phyloP scores from a whole-genome alignment of 2,329 filamentous ascomycete species.

The Cordyceps cateniannulata region DNA sequence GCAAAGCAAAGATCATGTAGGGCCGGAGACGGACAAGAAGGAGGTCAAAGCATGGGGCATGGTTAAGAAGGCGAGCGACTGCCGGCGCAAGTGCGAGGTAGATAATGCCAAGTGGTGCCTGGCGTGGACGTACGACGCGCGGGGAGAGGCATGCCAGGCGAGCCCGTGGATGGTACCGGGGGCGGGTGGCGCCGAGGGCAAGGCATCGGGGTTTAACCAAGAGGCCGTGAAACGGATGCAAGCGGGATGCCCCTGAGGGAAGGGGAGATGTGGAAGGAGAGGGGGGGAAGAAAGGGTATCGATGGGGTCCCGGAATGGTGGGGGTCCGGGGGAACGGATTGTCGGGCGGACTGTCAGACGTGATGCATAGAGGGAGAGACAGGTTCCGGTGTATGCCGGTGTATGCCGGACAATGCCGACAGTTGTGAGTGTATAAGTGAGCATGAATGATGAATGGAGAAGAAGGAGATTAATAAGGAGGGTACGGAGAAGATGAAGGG shows the following conservation, averaged over 20 bases:
- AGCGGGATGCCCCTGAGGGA: conserved; percentile 17
- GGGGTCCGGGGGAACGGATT: too few relatives aligned
- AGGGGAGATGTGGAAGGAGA: background rate
- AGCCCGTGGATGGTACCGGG: conserved; percentile 47
- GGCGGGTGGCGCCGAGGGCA: conserved; percentile 18
- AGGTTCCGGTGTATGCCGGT: too few relatives aligned
- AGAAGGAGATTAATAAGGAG: background rate
- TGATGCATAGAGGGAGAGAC: background rate
- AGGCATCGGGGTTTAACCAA: conserved; percentile 29
- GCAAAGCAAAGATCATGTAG: conserved; percentile 43
- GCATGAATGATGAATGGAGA: background rate
- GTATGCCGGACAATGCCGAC: too few relatives aligned
- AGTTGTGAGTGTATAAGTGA: background rate
- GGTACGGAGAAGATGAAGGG: background rate
- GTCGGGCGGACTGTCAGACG: too few relatives aligned
- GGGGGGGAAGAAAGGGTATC: too few relatives aligned
- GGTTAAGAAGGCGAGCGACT: conserved; percentile 34
- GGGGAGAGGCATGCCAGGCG: conserved; percentile 33
- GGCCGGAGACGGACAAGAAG: conserved; percentile 39
- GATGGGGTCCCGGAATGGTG: too few relatives aligned
- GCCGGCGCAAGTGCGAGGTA: conserved; percentile 35
- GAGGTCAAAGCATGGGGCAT: conserved; percentile 30
- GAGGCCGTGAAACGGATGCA: conserved; percentile 22
- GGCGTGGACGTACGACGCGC: conserved; percentile 45
- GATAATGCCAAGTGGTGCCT: conserved; percentile 34